Evolutionary conservation across 345 rosid species (phyloP).

Genomic region (Pelargonium nanum): DNA sequence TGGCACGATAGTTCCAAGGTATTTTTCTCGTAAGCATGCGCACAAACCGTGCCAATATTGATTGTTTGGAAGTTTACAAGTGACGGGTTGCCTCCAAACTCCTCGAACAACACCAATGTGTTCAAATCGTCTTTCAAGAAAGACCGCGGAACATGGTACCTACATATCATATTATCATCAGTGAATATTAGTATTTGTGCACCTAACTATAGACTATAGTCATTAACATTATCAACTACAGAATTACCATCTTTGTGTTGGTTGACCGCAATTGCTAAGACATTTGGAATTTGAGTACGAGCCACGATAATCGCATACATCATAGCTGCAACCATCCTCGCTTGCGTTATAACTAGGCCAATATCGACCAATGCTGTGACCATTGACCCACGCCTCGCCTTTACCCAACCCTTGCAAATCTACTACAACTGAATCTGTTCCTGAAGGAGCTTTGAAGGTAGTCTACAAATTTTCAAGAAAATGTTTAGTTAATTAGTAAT

Average conservation of each 20-base stretch:
- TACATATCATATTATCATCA: not conserved
- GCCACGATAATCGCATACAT: conserved; percentile 26
- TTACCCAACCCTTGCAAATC: conserved; percentile 20
- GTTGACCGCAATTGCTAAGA: conserved; percentile 29
- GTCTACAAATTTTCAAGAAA: conserved; percentile 16
- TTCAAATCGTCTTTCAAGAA: conserved; percentile 12
- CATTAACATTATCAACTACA: not conserved
- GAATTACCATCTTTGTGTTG: conserved; percentile 32
- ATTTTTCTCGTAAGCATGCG: conserved; percentile 16
- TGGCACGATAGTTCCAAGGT: conserved; percentile 28
- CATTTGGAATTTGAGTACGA: conserved; percentile 19
- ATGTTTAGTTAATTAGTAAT: too few species aligned
- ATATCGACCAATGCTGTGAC: not conserved
- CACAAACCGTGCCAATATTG: conserved; percentile 23
- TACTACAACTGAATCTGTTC: conserved; percentile 40
- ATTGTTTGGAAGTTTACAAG: conserved; percentile 20
- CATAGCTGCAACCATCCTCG: conserved; percentile 20
- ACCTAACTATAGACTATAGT: not conserved
- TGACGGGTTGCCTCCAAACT: conserved; percentile 29
- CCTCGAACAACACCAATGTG: conserved; percentile 32
- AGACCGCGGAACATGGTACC: conserved; percentile 38
- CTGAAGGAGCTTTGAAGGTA: conserved; percentile 38
- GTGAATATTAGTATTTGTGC: too few species aligned
- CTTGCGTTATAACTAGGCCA: conserved; percentile 13
- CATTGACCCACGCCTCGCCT: not conserved